Conservation (phyloP, 1,284 basidiomycete genomes). For the Mycena citricolor region DNA sequence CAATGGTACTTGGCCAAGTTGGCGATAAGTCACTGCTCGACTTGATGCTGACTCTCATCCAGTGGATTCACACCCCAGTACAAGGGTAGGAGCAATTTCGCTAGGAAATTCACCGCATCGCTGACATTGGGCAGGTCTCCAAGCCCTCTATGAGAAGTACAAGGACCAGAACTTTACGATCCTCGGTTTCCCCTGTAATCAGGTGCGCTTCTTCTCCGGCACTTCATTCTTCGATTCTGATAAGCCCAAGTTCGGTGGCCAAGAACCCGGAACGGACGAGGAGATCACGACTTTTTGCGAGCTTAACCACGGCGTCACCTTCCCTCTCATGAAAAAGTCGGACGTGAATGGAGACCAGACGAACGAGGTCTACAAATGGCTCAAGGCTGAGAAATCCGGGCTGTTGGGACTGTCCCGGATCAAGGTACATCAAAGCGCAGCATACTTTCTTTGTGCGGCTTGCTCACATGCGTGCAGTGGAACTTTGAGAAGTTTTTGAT, state of each 20-base stretch:
- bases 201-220: constrained; percentile 47
- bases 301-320: constrained; percentile 79
- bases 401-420: constrained; percentile 73
- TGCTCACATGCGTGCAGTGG: constrained; percentile 68
- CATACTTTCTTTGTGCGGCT: too few species aligned
- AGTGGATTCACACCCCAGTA: constrained; percentile 91
- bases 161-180: constrained; percentile 74
- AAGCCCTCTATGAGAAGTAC: constrained; percentile 83
- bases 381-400: constrained; percentile 79
- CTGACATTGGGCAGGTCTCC: constrained; percentile 53
- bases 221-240: constrained; percentile 2
- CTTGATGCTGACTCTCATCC: too few species aligned
- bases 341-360: constrained; percentile 84
- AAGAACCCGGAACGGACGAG: constrained; percentile 75
- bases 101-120: too few species aligned
- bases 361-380: constrained; percentile 83
- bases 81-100: constrained; percentile 65
- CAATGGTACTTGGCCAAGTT: constrained; percentile 59
- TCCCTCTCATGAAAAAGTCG: constrained; percentile 87
- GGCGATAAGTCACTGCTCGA: too few species aligned
- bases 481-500: constrained; percentile 80
- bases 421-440: constrained; percentile 57
- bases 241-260: constrained; percentile 59
- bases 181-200: constrained; percentile 91
- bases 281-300: constrained; percentile 69